Evolutionary conservation across 805 yeast species (phyloP).

Genomic region (Ascoidea asiatica): DNA sequence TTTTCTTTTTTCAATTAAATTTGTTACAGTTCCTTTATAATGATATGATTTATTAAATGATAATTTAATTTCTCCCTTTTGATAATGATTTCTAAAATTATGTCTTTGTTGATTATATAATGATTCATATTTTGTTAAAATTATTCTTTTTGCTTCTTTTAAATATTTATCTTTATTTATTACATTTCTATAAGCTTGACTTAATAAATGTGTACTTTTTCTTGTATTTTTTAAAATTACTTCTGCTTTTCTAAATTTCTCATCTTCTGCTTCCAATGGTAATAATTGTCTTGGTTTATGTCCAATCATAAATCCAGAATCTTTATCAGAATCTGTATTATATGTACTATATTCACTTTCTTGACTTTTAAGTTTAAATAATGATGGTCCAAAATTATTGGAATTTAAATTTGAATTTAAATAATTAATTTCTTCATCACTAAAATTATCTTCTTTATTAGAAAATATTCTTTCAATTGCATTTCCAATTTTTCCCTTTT

Average conservation of each 20-base stretch:
- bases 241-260: not conserved
- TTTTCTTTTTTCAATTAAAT: not conserved
- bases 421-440: not conserved
- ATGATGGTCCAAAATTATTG: not conserved
- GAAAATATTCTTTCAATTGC: not conserved
- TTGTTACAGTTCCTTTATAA: not conserved
- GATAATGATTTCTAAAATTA: not conserved
- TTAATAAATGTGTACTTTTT: not conserved
- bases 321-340: not conserved
- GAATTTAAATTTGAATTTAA: not conserved
- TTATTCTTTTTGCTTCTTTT: not conserved
- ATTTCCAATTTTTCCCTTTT: not conserved
- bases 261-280: not conserved
- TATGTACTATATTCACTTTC: not conserved
- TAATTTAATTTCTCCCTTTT: not conserved
- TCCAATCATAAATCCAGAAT: not conserved
- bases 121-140: not conserved
- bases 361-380: not conserved
- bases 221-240: not conserved
- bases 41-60: not conserved
- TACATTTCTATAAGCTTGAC: not conserved
- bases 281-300: not conserved
- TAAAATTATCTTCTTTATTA: too few relatives aligned
- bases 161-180: too few relatives aligned
- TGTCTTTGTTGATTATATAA: not conserved